A percentile compares a stretch with the other conserved stretches of the same genome.
These are phyloP conservation scores for Funneliformis caledonium DNA, from an alignment of 371 early-diverging fungal species.

Conservation along the genomic window DNA sequence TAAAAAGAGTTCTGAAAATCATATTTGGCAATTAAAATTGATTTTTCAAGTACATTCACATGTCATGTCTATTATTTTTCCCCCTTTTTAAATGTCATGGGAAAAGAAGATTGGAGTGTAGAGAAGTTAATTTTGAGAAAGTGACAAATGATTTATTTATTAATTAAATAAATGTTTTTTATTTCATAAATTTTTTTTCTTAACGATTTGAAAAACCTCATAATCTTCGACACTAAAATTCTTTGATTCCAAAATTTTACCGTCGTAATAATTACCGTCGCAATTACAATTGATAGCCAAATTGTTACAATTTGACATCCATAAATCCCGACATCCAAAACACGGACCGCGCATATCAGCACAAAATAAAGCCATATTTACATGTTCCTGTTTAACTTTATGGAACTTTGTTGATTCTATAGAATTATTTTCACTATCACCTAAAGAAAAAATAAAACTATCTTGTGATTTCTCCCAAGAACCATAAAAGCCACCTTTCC, in stretches of 20 bases:
- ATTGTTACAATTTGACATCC: conserved; percentile 10
- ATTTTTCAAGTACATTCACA: too few species aligned
- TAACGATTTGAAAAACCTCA: conserved; percentile 32
- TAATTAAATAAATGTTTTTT: not conserved
- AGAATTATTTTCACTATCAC: not conserved
- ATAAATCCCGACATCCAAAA: conserved; percentile 10
- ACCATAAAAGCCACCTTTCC: not conserved
- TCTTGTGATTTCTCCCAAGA: conserved; percentile 22
- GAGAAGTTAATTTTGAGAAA: too few species aligned
- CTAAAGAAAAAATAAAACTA: conserved; percentile 32
- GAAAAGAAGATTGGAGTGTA: too few species aligned
- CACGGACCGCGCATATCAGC: not conserved
- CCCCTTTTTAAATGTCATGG: too few species aligned
- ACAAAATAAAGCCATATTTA: not conserved
- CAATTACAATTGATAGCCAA: not conserved
- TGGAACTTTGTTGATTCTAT: not conserved
- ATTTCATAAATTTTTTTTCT: not conserved
- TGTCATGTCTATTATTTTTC: too few species aligned
- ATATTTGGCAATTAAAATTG: too few species aligned
- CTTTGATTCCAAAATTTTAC: not conserved
- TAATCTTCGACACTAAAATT: conserved; percentile 25
- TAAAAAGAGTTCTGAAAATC: too few species aligned
- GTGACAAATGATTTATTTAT: too few species aligned
- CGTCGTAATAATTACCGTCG: not conserved
- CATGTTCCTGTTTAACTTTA: not conserved